Evolutionary conservation across 176 grass and related monocot genomes (phyloP), one percentile per base, ranked within the genome.

Genomic region (Bolboschoenus planiculmis): DNA sequence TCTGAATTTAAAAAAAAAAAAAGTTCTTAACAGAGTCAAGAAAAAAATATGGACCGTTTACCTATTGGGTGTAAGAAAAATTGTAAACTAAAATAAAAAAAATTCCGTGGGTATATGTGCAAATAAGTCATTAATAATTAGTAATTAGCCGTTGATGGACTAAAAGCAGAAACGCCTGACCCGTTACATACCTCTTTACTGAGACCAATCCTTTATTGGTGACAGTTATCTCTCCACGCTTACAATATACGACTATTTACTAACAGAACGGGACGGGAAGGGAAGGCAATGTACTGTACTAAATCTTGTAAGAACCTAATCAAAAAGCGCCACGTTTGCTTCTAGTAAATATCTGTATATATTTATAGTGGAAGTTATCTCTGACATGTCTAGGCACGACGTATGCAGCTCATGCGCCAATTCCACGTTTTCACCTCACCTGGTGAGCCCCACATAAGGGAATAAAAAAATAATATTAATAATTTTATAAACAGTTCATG

Each of bases 361-460:
- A 56, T 8, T 56, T n/a, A 7, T 5, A 23, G 20, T 56, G n/a
- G 4, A 23, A 7, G 20, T 21, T 7, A 14, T 18, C 16, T 55
- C 14, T 21, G 40, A 74, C 40, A 74, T 74, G 39, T 74, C n/a
- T n/a, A 46, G 18, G 68, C 68, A 74, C 68, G 68, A 74, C 68
- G 7, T 21, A 4, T 24, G 20, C 68, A 46, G 18, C 35, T 36
- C 23, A 74, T 3, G 68, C 68, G 42, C 37, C 35, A 14, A 74
- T 74, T 18, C 37, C 68, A 74, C 68, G 68, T 46, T 36, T 13
- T 5, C 13, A 33, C 27, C 60, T 31, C 57, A 60, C 0, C 29
- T 11, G 57, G 57, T 61, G 26, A 24, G 57, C 0, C 10, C 11
- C 27, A 64, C 11, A 29, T 0, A 61, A 35, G 11, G 2, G 11